Conservation (phyloP, 139 green algal species). For the Chlamydomonas eustigma region DNA sequence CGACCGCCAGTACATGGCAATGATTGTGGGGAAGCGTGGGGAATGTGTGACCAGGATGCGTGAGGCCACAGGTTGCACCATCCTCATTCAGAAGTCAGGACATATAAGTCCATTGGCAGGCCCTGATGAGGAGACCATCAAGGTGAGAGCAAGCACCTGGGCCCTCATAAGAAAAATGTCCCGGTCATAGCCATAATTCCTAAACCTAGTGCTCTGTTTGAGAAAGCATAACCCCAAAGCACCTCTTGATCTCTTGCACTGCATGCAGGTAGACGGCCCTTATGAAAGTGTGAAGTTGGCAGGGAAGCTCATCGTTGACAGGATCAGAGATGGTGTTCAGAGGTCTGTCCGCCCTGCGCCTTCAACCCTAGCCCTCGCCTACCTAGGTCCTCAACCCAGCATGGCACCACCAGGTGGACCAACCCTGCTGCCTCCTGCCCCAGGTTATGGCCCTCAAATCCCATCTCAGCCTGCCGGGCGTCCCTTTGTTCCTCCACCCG, state of each 20-base stretch:
- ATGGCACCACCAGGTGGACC: background rate
- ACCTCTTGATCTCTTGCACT: background rate
- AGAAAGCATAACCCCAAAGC: background rate
- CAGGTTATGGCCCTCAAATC: background rate
- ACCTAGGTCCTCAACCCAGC: background rate
- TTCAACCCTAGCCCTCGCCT: background rate
- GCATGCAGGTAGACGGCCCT: constrained; percentile 10
- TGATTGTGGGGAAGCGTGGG: constrained; percentile 14
- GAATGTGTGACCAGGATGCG: constrained; percentile 1
- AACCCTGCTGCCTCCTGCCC: background rate
- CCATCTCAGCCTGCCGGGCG: background rate
- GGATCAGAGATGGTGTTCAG: background rate
- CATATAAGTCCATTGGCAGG: background rate
- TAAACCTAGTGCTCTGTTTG: background rate
- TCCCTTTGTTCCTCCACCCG: no score
- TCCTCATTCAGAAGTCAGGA: background rate
- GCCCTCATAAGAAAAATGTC: background rate
- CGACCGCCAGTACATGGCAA: constrained; percentile 13
- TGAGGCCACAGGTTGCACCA: background rate
- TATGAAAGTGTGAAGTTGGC: constrained; percentile 8
- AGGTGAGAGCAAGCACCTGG: background rate
- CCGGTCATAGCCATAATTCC: background rate
- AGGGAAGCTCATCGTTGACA: background rate
- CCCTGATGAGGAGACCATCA: constrained; percentile 12
- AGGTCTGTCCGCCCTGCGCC: background rate